Evolutionary conservation across 1,284 basidiomycete species (phyloP).

Genomic region (Rhizopogon hawkerae): DNA sequence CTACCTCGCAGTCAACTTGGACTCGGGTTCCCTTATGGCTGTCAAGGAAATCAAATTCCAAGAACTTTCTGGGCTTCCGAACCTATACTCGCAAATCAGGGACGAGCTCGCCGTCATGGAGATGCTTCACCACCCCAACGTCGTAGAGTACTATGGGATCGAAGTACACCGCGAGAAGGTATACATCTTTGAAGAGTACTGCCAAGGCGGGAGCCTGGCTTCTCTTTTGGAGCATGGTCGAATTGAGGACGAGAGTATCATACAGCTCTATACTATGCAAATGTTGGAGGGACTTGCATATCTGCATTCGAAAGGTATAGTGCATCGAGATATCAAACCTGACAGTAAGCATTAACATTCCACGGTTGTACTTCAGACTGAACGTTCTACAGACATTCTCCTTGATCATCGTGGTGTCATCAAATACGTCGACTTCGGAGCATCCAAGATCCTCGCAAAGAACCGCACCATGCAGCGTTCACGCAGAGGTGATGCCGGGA

Average conservation of each 20-base stretch:
- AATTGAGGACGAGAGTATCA: slow-evolving; percentile 95
- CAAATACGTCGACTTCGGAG: slow-evolving; percentile 98
- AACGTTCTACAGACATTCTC: slow-evolving; percentile 68
- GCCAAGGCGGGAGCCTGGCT: slow-evolving; percentile 91
- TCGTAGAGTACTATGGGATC: slow-evolving; percentile 99
- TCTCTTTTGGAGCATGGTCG: slow-evolving; percentile 87
- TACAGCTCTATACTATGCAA: slow-evolving; percentile 94
- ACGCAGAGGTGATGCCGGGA: slow-evolving; percentile 38
- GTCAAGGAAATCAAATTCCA: slow-evolving; percentile 99
- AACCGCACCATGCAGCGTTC: slow-evolving; percentile 82
- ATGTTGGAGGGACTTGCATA: slow-evolving; percentile 94
- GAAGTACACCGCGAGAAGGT: slow-evolving; percentile 99
- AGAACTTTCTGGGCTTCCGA: slow-evolving; percentile 77
- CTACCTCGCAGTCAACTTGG: slow-evolving; percentile 96
- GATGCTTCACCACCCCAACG: slow-evolving; percentile 95
- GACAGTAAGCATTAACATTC: slow-evolving; percentile 68
- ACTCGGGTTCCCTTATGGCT: slow-evolving; percentile 95
- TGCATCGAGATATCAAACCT: slow-evolving; percentile 97
- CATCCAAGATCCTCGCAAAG: slow-evolving; percentile 94
- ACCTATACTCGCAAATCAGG: slow-evolving; percentile 87
- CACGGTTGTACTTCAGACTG: slow-evolving; percentile 10
- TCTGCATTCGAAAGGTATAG: slow-evolving; percentile 86
- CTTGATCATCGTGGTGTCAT: slow-evolving; percentile 91
- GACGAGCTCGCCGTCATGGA: slow-evolving; percentile 99
- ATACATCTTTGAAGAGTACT: slow-evolving; percentile 99